Evolutionary conservation across 208 protist species (phyloP), one percentile per base, ranked within the genome.

Genomic region (Trypanosoma mega): DNA sequence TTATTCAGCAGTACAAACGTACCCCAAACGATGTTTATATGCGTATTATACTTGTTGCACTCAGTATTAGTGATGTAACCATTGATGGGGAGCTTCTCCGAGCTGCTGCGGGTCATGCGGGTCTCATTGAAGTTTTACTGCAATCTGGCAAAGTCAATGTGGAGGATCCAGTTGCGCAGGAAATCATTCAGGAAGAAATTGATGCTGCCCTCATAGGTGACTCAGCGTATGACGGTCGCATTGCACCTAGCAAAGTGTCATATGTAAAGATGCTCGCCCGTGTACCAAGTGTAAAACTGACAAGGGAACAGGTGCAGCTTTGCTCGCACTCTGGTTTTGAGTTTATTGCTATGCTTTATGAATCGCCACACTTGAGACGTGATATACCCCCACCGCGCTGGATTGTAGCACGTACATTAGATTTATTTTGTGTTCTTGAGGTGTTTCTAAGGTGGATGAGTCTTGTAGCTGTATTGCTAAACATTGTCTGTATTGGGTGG

Each of bases 11-110:
- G 21, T 94, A 89, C 54, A 70, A 74, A 46, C 71, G 84, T 29
- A 90, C 82, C 21, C 75, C 77, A 26, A 72, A 67, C 26, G 78
- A 88, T 23, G 69, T 90, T 9, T 90, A 87, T 55, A 76, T 88
- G 66, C 85, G 89, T 61, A 90, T 94, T 43, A 92, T 94, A 43
- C 72, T 90, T 34, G 88, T 82, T n/a, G 82, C 88, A 6, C 70
- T 94, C 18, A 78, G 83, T 59, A 68, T 70, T 43, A 78, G 71
- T 27, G 72, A 74, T 12, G 68, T 80, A 51, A 47, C 56, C 3
- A 74, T 94, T 2, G 72, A 82, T 36, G 78, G 83, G 6, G 80
- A 85, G 23, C 62, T 82, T 16, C 74, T 94, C 20, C 61, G 74
- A 30, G 74, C 78, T 2, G 85, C 83, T 3, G 71, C 60, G 34